A percentile compares a stretch with the other conserved stretches of the same genome.
Conservation (phyloP, 768 basidiomycete genomes). For the Rhizopogon vulgaris region DNA sequence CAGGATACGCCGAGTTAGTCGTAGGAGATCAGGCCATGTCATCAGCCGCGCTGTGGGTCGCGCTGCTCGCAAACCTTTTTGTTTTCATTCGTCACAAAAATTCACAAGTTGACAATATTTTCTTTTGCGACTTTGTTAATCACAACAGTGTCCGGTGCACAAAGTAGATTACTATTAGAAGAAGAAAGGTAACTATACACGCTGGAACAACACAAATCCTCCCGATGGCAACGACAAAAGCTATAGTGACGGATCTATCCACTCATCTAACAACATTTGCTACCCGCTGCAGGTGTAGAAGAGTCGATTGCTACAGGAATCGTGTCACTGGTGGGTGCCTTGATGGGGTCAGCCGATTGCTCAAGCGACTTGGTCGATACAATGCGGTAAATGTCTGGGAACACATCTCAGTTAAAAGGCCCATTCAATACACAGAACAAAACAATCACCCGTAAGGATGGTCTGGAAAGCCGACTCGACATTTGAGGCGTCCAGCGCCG, state of each 20-base stretch:
- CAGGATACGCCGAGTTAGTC: constrained; percentile 88
- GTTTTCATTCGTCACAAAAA: neutral
- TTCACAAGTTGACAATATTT: neutral
- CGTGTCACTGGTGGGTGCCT: constrained; percentile 75
- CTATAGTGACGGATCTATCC: constrained; percentile 4
- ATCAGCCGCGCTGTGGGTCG: constrained; percentile 81
- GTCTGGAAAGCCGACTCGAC: constrained; percentile 97
- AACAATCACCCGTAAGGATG: constrained; percentile 75
- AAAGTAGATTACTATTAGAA: constrained; percentile 5
- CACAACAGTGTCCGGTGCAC: neutral
- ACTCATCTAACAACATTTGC: constrained; percentile 55
- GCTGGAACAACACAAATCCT: constrained; percentile 9
- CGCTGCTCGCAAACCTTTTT: constrained; percentile 71
- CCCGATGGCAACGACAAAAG: constrained; percentile 3
- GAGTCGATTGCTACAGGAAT: constrained; percentile 75
- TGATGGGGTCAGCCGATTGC: constrained; percentile 69
- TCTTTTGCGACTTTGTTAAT: too few species aligned
- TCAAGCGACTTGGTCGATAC: constrained; percentile 95
- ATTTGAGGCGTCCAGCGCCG: constrained; percentile 98
- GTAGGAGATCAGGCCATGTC: constrained; percentile 82
- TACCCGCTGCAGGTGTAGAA: constrained; percentile 42
- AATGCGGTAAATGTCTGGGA: constrained; percentile 91
- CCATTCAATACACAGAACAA: neutral
- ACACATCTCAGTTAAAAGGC: neutral
- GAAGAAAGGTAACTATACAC: constrained; percentile 21